phyloP scores from a whole-genome alignment of 345 rosid species.

The Hypericum androsaemum region DNA sequence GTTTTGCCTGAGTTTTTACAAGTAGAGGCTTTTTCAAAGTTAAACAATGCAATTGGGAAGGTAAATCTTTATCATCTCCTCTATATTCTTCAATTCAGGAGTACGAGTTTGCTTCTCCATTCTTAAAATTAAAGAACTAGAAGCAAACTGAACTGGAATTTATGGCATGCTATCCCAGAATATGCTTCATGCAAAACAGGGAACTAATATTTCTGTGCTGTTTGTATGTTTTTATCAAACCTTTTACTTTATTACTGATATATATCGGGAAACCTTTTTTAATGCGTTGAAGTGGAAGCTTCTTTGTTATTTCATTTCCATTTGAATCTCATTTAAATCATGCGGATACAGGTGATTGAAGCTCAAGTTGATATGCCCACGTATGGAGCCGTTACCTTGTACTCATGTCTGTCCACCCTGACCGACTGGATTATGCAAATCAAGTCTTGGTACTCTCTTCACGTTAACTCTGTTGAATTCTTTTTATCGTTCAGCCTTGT shows the following conservation, averaged over 20 bases:
- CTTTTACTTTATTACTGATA: too few relatives aligned
- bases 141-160: too few relatives aligned
- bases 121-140: too few relatives aligned
- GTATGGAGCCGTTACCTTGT: conserved; percentile 84
- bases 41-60: conserved; percentile 96
- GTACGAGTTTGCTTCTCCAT: too few relatives aligned
- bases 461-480: neutral
- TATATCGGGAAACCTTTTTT: too few relatives aligned
- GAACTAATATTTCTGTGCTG: too few relatives aligned
- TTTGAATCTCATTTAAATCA: too few relatives aligned
- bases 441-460: conserved; percentile 77
- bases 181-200: too few relatives aligned
- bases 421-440: conserved; percentile 96
- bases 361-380: conserved; percentile 90
- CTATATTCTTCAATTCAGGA: neutral
- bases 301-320: too few relatives aligned
- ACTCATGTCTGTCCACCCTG: conserved; percentile 99
- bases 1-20: conserved; percentile 92
- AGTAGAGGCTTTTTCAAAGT: conserved; percentile 96
- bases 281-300: too few relatives aligned
- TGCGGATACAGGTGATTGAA: conserved; percentile 75
- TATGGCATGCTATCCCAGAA: too few relatives aligned
- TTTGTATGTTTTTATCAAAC: too few relatives aligned
- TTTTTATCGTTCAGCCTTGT: neutral
- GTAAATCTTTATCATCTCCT: conserved; percentile 23